Evolutionary conservation across 768 basidiomycete genomes (phyloP), one percentile per base, ranked within the genome.

Genomic region (Leccinellum rugosiceps): DNA sequence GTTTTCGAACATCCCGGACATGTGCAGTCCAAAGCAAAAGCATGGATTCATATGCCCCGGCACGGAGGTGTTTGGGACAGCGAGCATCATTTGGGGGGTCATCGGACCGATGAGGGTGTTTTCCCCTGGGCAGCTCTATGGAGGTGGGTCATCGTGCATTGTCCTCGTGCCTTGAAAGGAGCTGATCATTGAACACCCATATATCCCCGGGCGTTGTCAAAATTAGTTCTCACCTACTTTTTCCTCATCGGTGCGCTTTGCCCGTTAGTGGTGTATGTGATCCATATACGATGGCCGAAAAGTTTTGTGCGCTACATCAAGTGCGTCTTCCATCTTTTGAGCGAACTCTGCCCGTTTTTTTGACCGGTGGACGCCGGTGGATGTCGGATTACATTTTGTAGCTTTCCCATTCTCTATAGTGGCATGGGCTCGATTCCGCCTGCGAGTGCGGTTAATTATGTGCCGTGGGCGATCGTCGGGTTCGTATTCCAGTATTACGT

Each of bases 61-160:
- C 13, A 87, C 86, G 6, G 76, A 84, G 58, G 86, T 90, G 8
- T 92, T 92, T 69, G 88, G 87, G 35, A 89, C 88, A 3, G 90
- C 90, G 21, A 84, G 83, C 57, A 81, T 93, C 59, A 81, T 92
- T 60, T 91, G 85, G 86, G 88, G 92, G 58, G 87, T 90, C 59
- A 88, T 94, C 55, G 90, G 91, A 1, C 91, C 91, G 6, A 75
- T 73, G 31, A 78, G 83, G n/a, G 79, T 85, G 66, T 92, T 89
- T 77, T 87, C 83, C 2, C 48, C 74, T 17, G 88, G 87, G 13
- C 80, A 83, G 66, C 74, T 84, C 17, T 87, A 87, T 70, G 79
- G 80, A 57, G 76, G 76, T 74, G 47, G 17, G 35, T n/a, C 35
- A 17, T 38, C 17, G 35, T 38, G 35, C 17, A 35, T 38, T 4